Evolutionary conservation across 2,329 filamentous ascomycete species (phyloP), one percentile per base, ranked within the genome.

Genomic region (Talaromyces pinophilus): DNA sequence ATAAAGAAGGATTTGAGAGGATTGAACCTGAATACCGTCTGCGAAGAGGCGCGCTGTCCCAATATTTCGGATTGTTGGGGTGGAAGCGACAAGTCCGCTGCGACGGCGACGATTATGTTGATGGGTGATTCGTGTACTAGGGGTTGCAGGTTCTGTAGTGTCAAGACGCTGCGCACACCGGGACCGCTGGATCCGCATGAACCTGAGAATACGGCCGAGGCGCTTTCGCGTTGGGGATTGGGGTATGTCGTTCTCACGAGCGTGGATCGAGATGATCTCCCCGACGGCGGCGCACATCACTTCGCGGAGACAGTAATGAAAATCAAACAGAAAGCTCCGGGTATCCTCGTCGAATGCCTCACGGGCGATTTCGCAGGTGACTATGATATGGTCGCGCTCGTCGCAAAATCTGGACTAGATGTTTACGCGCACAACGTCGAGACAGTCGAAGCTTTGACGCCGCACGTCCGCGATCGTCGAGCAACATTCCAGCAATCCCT

Each of bases 21-120:
- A 0, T 82, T 99, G 67, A 91, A 91, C 66, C 83, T 99, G 65
- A 93, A 97, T 79, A 99, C 95, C 4, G 95, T 99, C 17, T 99
- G 95, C 80, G 95, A 99, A 81, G 95, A 99, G 82, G 95, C 95
- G 1, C 88, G 93, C 70, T 99, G 95, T 80, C 95, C 95, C 68
- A 99, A 99, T 80, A 97, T 99, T 68, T 93, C 91, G 69, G 94
- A 98, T 78, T 99, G 95, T 83, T 99, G 95, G 95, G 95, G 95
- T 68, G 95, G 95, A 40, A 88, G 85, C 75, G 88, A 90, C 78
- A 97, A 97, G 82, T 90, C 88, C 70, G 90, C 92, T 30, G 95
- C 95, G 4, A 99, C 95, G 38, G 95, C 95, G 2, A 99, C 95
- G 11, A 98, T 99, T 79, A 99, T 99, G 95, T 83, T 99, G 59